These are phyloP conservation scores for Trichoderma simmonsii DNA, from an alignment of 2,329 filamentous ascomycete species.

Conservation along the genomic window DNA sequence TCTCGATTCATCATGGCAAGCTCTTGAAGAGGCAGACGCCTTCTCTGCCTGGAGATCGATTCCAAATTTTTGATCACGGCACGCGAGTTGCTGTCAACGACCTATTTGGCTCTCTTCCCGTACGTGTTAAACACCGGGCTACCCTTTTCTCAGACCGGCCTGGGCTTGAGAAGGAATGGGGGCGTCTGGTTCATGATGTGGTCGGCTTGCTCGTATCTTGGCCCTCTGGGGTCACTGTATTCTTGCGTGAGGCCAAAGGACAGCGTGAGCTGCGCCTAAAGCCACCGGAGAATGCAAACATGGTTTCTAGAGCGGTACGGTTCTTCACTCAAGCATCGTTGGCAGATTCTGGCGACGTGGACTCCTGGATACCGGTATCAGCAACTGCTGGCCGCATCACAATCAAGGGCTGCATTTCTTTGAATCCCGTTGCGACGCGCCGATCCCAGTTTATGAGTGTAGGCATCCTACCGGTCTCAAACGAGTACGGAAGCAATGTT, in stretches of 20 bases:
- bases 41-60: constrained; percentile 54
- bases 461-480: constrained; percentile 63
- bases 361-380: constrained; percentile 67
- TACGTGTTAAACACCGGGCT: constrained; percentile 78
- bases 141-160: constrained; percentile 48
- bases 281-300: constrained; percentile 24
- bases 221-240: constrained; percentile 54
- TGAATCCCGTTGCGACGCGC: constrained; percentile 66
- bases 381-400: constrained; percentile 61
- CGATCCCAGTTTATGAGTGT: constrained; percentile 78
- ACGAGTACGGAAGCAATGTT: constrained; percentile 56
- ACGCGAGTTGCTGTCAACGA: constrained; percentile 74
- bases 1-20: constrained; percentile 69
- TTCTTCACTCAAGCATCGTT: constrained; percentile 66
- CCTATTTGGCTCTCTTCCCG: constrained; percentile 86
- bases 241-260: constrained; percentile 49
- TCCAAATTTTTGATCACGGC: constrained; percentile 60
- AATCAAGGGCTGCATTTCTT: constrained; percentile 69
- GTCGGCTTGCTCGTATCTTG: constrained; percentile 70
- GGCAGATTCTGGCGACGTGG: constrained; percentile 48
- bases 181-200: constrained; percentile 55
- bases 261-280: constrained; percentile 40
- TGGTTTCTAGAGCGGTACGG: constrained; percentile 34
- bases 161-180: constrained; percentile 61
- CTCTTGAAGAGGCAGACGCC: constrained; percentile 63